Conservation (phyloP, 345 rosid species). For the Arabis alpina region DNA sequence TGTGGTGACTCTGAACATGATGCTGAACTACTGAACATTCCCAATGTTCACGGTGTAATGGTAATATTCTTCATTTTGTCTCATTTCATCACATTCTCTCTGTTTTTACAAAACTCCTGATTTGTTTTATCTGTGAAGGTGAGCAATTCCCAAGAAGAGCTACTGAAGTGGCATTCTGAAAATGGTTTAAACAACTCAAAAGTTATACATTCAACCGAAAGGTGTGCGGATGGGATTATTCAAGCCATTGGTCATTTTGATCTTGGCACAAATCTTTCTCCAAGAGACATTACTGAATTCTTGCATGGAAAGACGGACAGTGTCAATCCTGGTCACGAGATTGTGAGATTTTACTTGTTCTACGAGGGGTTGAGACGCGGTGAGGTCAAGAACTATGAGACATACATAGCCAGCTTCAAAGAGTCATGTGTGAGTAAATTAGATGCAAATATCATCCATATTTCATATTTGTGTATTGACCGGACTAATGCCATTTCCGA, state of each 20-base stretch:
- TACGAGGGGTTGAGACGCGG: constrained; percentile 91
- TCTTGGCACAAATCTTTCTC: constrained; percentile 82
- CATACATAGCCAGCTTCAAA: constrained; percentile 60
- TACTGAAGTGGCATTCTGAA: constrained; percentile 87
- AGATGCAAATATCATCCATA: not conserved
- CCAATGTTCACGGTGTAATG: constrained; percentile 90
- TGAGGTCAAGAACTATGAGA: constrained; percentile 74
- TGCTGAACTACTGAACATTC: constrained; percentile 91
- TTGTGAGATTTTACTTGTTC: constrained; percentile 71
- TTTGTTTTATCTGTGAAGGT: constrained; percentile 51
- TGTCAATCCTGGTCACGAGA: constrained; percentile 52
- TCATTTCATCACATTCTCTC: constrained; percentile 12
- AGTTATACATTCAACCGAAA: constrained; percentile 78
- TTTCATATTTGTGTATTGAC: not conserved
- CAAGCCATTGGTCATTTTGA: constrained; percentile 90
- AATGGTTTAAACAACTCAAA: constrained; percentile 80
- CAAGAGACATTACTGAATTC: constrained; percentile 67
- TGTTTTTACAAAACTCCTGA: constrained; percentile 5
- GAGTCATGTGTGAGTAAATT: constrained; percentile 65
- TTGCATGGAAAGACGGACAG: constrained; percentile 33
- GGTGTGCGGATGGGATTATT: constrained; percentile 93
- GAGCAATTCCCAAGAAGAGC: constrained; percentile 93
- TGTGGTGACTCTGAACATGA: constrained; percentile 99
- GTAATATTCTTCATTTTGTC: constrained; percentile 44
- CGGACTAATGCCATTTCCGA: constrained; percentile 15